These are phyloP conservation scores for Miscanthus lutarioriparius DNA, from an alignment of 176 grass and related monocot species.

Conservation along the genomic window DNA sequence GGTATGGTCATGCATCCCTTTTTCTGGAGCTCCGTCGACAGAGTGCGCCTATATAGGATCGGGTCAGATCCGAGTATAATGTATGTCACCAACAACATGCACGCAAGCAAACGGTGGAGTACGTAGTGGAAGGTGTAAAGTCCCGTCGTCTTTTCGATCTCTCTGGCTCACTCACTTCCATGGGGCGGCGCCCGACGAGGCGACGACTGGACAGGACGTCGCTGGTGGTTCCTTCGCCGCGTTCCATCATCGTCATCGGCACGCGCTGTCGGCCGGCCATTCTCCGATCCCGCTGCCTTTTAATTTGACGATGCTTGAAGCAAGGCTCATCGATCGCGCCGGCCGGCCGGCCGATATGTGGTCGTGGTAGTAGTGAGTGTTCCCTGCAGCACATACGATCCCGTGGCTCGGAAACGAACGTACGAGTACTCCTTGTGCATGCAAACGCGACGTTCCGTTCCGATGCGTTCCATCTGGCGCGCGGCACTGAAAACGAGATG, in stretches of 20 bases:
- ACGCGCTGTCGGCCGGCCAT: conserved; percentile 33
- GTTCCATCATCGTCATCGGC: conserved; percentile 22
- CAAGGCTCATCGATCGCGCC: not conserved
- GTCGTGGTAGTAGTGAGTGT: no score
- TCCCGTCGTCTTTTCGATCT: not conserved
- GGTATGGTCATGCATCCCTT: not conserved
- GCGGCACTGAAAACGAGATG: conserved; percentile 13
- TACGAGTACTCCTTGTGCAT: not conserved
- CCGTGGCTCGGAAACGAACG: not conserved
- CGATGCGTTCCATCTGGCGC: not conserved
- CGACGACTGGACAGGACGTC: not conserved
- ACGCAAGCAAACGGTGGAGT: not conserved
- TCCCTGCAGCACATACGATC: no score
- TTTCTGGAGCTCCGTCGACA: not conserved
- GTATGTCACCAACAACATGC: not conserved
- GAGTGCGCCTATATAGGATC: not conserved
- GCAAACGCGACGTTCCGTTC: not conserved
- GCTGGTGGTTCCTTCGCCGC: not conserved
- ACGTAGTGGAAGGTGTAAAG: conserved; percentile 25
- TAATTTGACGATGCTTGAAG: conserved; percentile 20
- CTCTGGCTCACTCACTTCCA: not conserved
- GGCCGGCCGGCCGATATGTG: not conserved
- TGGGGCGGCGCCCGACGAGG: not conserved
- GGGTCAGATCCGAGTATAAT: no score
- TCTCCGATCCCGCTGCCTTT: not conserved